Conservation (phyloP, 1,284 basidiomycete species). For the Ustilago tritici region DNA sequence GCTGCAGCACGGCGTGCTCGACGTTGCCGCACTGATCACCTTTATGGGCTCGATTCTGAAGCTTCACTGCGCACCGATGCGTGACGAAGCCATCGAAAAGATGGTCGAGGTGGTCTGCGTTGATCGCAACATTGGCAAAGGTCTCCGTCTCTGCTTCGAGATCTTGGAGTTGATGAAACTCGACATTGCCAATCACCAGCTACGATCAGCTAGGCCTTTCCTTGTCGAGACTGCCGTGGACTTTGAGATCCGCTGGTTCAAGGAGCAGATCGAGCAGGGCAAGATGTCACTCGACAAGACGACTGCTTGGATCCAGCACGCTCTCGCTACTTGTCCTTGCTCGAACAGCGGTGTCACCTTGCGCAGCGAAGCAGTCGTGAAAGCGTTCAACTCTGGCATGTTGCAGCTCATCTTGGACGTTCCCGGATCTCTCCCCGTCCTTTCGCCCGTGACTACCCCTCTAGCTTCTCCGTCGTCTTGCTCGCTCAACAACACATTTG, state of each 20-base stretch:
- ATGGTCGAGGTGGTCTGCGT: conserved; percentile 75
- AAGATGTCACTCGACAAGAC: conserved; percentile 74
- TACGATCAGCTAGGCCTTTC: conserved; percentile 86
- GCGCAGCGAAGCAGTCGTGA: conserved; percentile 66
- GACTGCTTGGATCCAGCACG: conserved; percentile 75
- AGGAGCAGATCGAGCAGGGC: conserved; percentile 74
- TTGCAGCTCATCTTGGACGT: conserved; percentile 79
- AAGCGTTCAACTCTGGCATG: conserved; percentile 77
- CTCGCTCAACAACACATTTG: conserved; percentile 55
- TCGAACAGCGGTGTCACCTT: background rate
- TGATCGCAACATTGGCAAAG: conserved; percentile 75
- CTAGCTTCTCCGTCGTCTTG: conserved; percentile 68
- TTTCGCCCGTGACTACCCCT: conserved; percentile 55
- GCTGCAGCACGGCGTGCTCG: conserved; percentile 81
- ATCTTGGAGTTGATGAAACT: conserved; percentile 95
- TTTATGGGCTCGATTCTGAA: conserved; percentile 85
- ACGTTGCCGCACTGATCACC: conserved; percentile 82
- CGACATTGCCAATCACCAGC: conserved; percentile 94
- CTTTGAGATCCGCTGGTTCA: conserved; percentile 84
- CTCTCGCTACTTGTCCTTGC: conserved; percentile 11
- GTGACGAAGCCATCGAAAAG: conserved; percentile 83
- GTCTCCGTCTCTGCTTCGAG: conserved; percentile 86
- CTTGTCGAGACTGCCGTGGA: conserved; percentile 83
- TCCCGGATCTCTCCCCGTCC: conserved; percentile 71
- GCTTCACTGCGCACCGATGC: conserved; percentile 91